Conservation (phyloP, 495 filamentous ascomycete genomes). For the Penicillium ochrochloron region DNA sequence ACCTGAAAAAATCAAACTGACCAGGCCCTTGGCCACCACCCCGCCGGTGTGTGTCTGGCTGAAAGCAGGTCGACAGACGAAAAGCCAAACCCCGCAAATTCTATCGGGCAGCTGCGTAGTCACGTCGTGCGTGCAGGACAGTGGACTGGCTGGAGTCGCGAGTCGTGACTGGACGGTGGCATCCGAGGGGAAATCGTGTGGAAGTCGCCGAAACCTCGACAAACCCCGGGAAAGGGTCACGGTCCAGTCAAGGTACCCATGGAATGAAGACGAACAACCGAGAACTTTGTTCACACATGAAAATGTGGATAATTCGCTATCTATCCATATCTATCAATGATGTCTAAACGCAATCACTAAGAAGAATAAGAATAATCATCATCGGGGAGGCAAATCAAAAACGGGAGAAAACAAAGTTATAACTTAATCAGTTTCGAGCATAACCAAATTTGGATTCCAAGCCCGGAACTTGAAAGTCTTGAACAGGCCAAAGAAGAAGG, state of each 20-base stretch:
- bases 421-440: neutral
- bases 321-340: neutral
- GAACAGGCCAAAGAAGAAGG: neutral
- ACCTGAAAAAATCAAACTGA: neutral
- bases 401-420: neutral
- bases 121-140: neutral
- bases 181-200: conserved; percentile 2
- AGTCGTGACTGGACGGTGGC: neutral
- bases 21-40: neutral
- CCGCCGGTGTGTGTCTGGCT: neutral
- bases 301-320: neutral
- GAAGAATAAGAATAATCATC: neutral
- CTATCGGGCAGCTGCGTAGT: conserved; percentile 7
- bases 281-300: too few species aligned
- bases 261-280: neutral
- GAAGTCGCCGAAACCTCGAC: neutral
- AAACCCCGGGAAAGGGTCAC: too few species aligned
- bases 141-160: neutral
- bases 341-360: conserved; percentile 7
- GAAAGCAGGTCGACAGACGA: conserved; percentile 2
- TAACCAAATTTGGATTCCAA: neutral
- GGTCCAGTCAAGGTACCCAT: neutral
- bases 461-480: neutral
- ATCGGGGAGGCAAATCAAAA: neutral
- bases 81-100: conserved; percentile 24